phyloP scores from a whole-genome alignment of 2,329 filamentous ascomycete genomes.

The Zasmidium citrigriseum region DNA sequence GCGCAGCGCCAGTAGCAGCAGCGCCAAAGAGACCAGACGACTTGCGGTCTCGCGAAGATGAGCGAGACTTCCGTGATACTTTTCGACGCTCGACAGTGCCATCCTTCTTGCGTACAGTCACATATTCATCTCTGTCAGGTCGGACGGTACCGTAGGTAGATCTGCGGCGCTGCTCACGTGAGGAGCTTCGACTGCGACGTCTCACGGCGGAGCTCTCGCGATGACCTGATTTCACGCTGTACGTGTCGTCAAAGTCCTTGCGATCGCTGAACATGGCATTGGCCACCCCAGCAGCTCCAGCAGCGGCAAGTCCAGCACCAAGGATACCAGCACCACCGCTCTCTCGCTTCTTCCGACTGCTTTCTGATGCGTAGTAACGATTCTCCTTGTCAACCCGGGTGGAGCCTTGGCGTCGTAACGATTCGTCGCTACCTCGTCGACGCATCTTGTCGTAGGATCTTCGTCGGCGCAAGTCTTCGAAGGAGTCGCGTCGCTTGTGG shows the following conservation, averaged over 20 bases:
- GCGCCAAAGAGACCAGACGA: constrained; percentile 16
- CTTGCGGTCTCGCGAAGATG: constrained; percentile 37
- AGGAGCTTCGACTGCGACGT: constrained; percentile 34
- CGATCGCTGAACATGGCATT: constrained; percentile 54
- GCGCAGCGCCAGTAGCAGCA: constrained; percentile 27
- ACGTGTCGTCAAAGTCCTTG: constrained; percentile 61
- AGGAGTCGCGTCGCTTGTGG: constrained; percentile 36
- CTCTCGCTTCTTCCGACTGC: constrained; percentile 45
- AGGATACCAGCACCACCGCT: constrained; percentile 49
- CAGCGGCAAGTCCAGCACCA: constrained; percentile 56
- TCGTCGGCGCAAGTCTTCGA: constrained; percentile 32
- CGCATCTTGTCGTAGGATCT: constrained; percentile 25
- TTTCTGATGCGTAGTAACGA: constrained; percentile 57
- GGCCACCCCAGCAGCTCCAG: constrained; percentile 54
- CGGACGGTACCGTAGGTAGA: constrained; percentile 30
- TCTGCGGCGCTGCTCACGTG: constrained; percentile 32
- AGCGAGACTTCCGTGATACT: constrained; percentile 26
- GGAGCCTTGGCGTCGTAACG: constrained; percentile 27
- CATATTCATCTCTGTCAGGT: constrained; percentile 19
- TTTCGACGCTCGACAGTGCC: constrained; percentile 30
- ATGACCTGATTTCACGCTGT: constrained; percentile 59
- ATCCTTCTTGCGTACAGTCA: constrained; percentile 33
- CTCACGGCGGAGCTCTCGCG: constrained; percentile 37
- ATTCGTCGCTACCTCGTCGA: constrained; percentile 36
- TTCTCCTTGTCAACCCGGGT: constrained; percentile 60